These are phyloP conservation scores for Graphium sp. DNA, from an alignment of 2,329 filamentous ascomycete species.

Conservation along the genomic window DNA sequence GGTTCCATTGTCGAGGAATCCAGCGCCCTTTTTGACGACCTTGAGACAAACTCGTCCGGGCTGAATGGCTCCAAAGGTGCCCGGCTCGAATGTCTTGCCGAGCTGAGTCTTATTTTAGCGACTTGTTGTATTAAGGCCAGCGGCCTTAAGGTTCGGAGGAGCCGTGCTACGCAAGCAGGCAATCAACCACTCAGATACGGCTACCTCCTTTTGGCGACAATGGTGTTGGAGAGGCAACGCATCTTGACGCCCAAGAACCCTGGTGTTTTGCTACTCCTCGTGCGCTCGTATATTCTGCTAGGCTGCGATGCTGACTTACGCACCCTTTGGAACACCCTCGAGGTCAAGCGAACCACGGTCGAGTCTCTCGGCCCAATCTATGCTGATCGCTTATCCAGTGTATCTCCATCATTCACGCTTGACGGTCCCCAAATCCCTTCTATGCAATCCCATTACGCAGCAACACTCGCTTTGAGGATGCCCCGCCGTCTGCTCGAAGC, in stretches of 20 bases:
- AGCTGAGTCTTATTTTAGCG: conserved; percentile 6
- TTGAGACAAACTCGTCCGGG: background rate
- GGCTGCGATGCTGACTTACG: conserved; percentile 29
- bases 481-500: conserved; percentile 23
- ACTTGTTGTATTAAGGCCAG: background rate
- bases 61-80: background rate
- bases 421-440: conserved; percentile 11
- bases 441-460: conserved; percentile 26
- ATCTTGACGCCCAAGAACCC: conserved; percentile 25
- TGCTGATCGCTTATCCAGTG: conserved; percentile 34
- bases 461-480: conserved; percentile 28
- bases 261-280: conserved; percentile 28
- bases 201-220: conserved; percentile 27
- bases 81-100: conserved; percentile 5
- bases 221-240: conserved; percentile 31
- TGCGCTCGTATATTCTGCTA: conserved; percentile 31
- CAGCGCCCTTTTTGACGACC: background rate
- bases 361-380: conserved; percentile 37
- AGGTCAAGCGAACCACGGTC: conserved; percentile 39
- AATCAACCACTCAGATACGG: conserved; percentile 5
- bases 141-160: no score
- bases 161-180: background rate
- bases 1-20: background rate
- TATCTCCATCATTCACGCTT: conserved; percentile 22
- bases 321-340: conserved; percentile 30